A percentile compares a stretch with the other conserved stretches of the same genome.
Conservation (phyloP, 208 protist species). For the Histomonas meleagridis region DNA sequence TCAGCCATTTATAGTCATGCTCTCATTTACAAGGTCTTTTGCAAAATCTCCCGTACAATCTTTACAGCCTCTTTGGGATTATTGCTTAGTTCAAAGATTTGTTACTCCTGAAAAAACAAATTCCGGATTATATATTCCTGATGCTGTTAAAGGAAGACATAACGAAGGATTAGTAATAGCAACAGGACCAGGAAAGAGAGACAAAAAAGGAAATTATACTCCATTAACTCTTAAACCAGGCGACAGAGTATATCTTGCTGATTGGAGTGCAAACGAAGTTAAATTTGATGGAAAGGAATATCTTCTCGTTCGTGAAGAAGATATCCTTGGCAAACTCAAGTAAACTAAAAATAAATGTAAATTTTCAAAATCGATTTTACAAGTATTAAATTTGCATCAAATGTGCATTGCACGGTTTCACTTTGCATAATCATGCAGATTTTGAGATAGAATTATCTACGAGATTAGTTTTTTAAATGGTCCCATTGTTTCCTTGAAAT, state of each 20-base stretch:
- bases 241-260: background rate
- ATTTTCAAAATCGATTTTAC: too few species aligned
- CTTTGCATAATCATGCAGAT: too few species aligned
- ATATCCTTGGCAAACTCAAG: background rate
- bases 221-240: background rate
- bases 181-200: background rate
- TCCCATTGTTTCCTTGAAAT: too few species aligned
- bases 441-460: too few species aligned
- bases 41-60: background rate
- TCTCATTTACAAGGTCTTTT: background rate
- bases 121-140: background rate
- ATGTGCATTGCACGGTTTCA: too few species aligned
- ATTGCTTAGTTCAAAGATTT: background rate
- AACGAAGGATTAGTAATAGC: background rate
- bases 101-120: background rate
- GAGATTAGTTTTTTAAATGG: too few species aligned
- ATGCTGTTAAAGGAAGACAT: background rate
- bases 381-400: too few species aligned
- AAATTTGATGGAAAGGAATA: constrained; percentile 29
- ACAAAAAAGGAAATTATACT: background rate
- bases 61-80: background rate
- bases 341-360: background rate
- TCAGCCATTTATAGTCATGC: too few species aligned
- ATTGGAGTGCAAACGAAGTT: background rate
- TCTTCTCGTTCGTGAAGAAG: constrained; percentile 18